These are phyloP conservation scores for Thelephora terrestris DNA, from an alignment of 1,284 basidiomycete species.

Conservation along the genomic window DNA sequence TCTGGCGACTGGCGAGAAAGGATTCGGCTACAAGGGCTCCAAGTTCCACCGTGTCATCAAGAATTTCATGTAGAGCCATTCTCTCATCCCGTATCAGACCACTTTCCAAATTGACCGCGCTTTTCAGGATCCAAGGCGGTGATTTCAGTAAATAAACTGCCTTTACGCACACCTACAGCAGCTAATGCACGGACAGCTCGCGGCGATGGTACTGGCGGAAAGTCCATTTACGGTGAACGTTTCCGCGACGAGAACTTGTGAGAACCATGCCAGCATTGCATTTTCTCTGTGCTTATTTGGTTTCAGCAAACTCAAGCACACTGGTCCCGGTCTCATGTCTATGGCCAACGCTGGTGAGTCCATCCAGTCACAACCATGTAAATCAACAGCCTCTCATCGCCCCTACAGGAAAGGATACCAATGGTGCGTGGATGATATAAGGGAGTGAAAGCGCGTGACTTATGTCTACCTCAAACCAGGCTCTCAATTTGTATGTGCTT, in stretches of 20 bases:
- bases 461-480: conserved; percentile 31
- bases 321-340: conserved; percentile 74
- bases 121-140: conserved; percentile 50
- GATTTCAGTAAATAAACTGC: conserved; percentile 45
- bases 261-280: conserved; percentile 16
- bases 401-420: conserved; percentile 54
- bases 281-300: background rate
- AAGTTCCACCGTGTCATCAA: conserved; percentile 66
- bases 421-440: conserved; percentile 37
- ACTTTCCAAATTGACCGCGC: background rate
- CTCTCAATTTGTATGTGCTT: conserved; percentile 67
- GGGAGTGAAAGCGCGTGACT: background rate
- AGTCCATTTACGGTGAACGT: conserved; percentile 49
- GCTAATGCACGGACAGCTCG: conserved; percentile 23
- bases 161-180: background rate
- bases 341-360: conserved; percentile 81
- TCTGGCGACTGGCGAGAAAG: conserved; percentile 62
- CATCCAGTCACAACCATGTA: background rate
- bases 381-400: background rate
- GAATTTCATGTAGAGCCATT: conserved; percentile 46
- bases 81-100: background rate
- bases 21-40: conserved; percentile 62
- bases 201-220: conserved; percentile 54
- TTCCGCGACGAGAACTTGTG: conserved; percentile 80
- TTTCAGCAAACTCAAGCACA: conserved; percentile 79